Evolutionary conservation across 805 yeast genomes (phyloP).

Genomic region (Torulaspora microellipsoides): DNA sequence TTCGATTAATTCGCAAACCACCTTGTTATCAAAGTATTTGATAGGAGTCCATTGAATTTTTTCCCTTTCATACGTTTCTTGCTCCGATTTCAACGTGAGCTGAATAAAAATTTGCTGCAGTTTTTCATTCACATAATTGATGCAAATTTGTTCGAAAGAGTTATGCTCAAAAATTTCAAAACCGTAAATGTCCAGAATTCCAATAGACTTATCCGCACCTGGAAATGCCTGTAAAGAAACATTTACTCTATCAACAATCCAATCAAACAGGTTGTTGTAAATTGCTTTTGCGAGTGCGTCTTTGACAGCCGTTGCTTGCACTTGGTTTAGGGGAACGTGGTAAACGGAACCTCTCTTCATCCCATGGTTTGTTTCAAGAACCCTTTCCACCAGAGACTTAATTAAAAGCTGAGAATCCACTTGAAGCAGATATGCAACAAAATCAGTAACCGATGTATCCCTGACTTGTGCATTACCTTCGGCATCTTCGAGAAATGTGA

Average conservation of each 20-base stretch:
- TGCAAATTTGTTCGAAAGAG: constrained; percentile 92
- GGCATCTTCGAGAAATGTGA: constrained; percentile 78
- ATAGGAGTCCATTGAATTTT: constrained; percentile 97
- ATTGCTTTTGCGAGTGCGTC: constrained; percentile 95
- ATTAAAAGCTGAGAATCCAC: constrained; percentile 65
- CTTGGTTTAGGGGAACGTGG: constrained; percentile 86
- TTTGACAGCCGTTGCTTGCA: constrained; percentile 91
- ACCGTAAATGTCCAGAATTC: constrained; percentile 93
- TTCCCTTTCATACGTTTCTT: constrained; percentile 94
- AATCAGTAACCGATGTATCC: constrained; percentile 88
- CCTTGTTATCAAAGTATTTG: constrained; percentile 90
- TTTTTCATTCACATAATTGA: constrained; percentile 93
- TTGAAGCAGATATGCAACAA: constrained; percentile 86
- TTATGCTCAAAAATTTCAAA: constrained; percentile 94
- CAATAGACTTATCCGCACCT: constrained; percentile 65
- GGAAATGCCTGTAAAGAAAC: constrained; percentile 57
- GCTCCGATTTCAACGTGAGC: constrained; percentile 92
- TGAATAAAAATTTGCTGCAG: constrained; percentile 95
- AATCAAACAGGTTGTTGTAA: constrained; percentile 87
- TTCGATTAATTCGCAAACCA: constrained; percentile 95
- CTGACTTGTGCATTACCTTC: constrained; percentile 79
- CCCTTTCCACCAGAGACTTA: constrained; percentile 69
- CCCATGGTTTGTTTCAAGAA: constrained; percentile 87
- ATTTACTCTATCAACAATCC: constrained; percentile 94
- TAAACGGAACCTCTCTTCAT: constrained; percentile 87